A percentile compares a stretch with the other conserved stretches of the same genome.
phyloP scores from a whole-genome alignment of 2,329 filamentous ascomycete genomes.

The Septoria petroselini region DNA sequence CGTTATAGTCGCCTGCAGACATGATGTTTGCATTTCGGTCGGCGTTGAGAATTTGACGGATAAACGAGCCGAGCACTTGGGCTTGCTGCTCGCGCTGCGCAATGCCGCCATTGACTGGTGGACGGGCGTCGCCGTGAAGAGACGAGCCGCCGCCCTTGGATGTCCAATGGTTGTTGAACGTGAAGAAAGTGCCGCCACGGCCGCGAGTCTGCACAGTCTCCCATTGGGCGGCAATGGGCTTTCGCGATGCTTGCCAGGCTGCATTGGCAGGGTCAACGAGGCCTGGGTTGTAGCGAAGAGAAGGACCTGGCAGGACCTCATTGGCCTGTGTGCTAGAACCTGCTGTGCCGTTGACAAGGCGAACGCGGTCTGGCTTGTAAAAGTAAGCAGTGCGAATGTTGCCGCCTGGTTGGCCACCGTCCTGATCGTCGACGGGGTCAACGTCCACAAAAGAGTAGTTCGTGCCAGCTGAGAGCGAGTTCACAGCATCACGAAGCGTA shows the following conservation, averaged over 20 bases:
- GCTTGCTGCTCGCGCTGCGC: conserved; percentile 57
- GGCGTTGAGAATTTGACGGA: conserved; percentile 55
- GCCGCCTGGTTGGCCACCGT: conserved; percentile 66
- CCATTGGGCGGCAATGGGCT: conserved; percentile 67
- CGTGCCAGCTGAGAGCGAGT: conserved; percentile 45
- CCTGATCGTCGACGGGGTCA: conserved; percentile 56
- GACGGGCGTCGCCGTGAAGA: conserved; percentile 62
- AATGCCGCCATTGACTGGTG: conserved; percentile 64
- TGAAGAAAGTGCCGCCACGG: conserved; percentile 60
- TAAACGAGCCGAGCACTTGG: conserved; percentile 57
- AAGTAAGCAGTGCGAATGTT: conserved; percentile 71
- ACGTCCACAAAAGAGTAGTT: conserved; percentile 61
- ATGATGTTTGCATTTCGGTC: conserved; percentile 59
- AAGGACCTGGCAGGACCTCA: conserved; percentile 56
- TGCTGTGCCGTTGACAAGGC: conserved; percentile 58
- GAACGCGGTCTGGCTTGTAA: conserved; percentile 60
- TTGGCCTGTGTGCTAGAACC: conserved; percentile 56
- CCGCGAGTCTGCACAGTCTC: conserved; percentile 48
- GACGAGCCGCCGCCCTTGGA: conserved; percentile 65
- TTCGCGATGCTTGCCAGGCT: conserved; percentile 61
- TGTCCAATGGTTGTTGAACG: conserved; percentile 67
- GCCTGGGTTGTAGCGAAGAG: conserved; percentile 67
- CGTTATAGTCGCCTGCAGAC: conserved; percentile 68
- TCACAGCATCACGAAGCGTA: conserved; percentile 55
- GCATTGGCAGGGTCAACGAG: conserved; percentile 61